Conservation (phyloP, 129 eudicot genomes). For the Dittrichia graveolens region DNA sequence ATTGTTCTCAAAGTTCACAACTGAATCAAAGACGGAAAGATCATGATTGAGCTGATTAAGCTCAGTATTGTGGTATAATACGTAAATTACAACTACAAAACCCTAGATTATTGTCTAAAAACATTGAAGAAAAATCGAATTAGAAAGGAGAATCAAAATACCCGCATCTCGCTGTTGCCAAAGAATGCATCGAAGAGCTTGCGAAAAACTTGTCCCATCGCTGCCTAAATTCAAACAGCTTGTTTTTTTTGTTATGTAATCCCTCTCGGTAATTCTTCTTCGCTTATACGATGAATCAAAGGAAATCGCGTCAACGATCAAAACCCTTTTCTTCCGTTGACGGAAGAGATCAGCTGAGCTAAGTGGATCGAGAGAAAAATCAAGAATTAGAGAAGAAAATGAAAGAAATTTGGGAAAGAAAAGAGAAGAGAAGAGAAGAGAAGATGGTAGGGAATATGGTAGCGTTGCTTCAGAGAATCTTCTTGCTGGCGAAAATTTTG, state of each 20-base stretch:
- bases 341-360: neutral
- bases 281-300: neutral
- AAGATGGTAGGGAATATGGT: conserved; percentile 21
- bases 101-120: conserved; percentile 19
- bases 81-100: conserved; percentile 2
- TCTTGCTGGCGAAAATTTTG: conserved; percentile 1
- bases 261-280: neutral
- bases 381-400: neutral
- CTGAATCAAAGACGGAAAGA: conserved; percentile 17
- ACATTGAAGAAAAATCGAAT: neutral
- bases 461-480: conserved; percentile 26
- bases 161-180: conserved; percentile 97
- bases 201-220: conserved; percentile 96
- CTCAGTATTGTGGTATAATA: neutral
- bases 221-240: conserved; percentile 14
- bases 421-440: neutral
- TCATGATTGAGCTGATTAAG: neutral
- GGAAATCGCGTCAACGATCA: conserved; percentile 27
- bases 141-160: conserved; percentile 13
- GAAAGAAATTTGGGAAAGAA: neutral
- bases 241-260: neutral
- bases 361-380: conserved; percentile 10
- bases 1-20: neutral
- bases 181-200: conserved; percentile 93
- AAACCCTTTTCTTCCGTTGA: conserved; percentile 7